Base-by-base conservation (phyloP, 192 early-diverging fungal genomes). In the Bifiguratus adelaidae region DNA sequence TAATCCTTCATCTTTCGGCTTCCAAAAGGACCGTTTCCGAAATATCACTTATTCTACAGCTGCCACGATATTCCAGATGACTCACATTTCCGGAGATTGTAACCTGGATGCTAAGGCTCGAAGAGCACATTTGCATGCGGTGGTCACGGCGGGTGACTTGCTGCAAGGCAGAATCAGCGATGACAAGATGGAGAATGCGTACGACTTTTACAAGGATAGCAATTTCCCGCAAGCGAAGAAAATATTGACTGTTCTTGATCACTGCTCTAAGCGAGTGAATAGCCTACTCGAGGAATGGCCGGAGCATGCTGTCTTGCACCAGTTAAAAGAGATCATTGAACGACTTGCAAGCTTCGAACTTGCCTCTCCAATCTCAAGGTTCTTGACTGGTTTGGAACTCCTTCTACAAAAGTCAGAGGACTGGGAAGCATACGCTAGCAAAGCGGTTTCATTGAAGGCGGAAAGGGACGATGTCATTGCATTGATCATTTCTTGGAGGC, bases 161-260 rank as follows among this genome's bases (percentile, higher is more conserved):
- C n/a, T n/a, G n/a, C n/a, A n/a, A n/a, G n/a, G n/a, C n/a, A n/a
- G n/a, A n/a, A n/a, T n/a, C n/a, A n/a, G n/a, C n/a, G n/a, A n/a
- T n/a, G 21, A 54, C 13, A 50, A 44, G 0, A 53, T 43, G 18
- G 71, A 65, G n/a, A 54, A 61, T 2, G 75, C 75, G n/a, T 84
- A 82, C 59, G 82, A 99, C 65, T 99, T 97, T 50, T 99, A 99
- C 66, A 70, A 78, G 30, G 85, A 91, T 46, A 49, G 84, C 23
- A 82, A 87, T 43, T 58, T 88, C n/a, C 56, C 55, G 11, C 87
- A 99, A 54, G 78, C 85, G 0, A 73, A 72, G 33, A 69, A 63
- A 11, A 60, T 92, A 3, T 56, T 58, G 19, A 71, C 82, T 4
- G 54, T 94, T 9, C 55, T 94, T 2, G 32, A 54, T 18, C 64